Evolutionary conservation across 768 basidiomycete genomes (phyloP).

Genomic region (Suillus placidus): DNA sequence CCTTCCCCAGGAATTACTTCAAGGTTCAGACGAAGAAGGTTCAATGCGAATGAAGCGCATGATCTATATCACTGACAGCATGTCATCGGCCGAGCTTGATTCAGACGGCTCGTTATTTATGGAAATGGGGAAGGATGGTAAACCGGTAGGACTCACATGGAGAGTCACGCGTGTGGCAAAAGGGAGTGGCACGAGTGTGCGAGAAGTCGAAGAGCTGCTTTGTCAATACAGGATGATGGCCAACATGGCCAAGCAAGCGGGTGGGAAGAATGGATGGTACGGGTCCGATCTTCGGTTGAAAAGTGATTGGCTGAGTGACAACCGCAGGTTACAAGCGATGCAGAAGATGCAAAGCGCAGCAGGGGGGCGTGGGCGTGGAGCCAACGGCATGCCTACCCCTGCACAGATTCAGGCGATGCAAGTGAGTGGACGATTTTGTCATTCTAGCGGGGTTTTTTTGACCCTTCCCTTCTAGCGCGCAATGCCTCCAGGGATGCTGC

Average conservation of each 20-base stretch:
- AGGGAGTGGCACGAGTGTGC: conserved; percentile 91
- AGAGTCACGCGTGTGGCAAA: conserved; percentile 87
- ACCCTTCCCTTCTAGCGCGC: conserved; percentile 58
- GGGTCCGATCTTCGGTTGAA: conserved; percentile 27
- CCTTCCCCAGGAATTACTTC: conserved; percentile 86
- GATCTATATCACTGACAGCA: conserved; percentile 98
- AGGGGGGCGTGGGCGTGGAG: conserved; percentile 84
- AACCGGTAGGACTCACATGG: conserved; percentile 86
- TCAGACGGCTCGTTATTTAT: conserved; percentile 93
- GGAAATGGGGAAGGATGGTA: conserved; percentile 80
- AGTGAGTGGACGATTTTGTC: conserved; percentile 45
- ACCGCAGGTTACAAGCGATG: conserved; percentile 75
- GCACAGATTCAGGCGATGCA: conserved; percentile 95
- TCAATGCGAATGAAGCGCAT: conserved; percentile 91
- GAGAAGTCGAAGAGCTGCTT: conserved; percentile 97
- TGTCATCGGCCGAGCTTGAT: conserved; percentile 92
- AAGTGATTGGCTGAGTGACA: conserved; percentile 12
- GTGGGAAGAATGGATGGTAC: conserved; percentile 94
- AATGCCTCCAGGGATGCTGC: conserved; percentile 94
- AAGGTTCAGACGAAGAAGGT: conserved; percentile 94
- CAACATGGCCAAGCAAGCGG: conserved; percentile 97
- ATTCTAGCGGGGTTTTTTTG: conserved; percentile 7
- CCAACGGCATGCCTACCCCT: conserved; percentile 87
- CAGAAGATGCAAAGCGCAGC: conserved; percentile 92
- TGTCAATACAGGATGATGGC: conserved; percentile 99